Evolutionary conservation across 2,329 filamentous ascomycete genomes (phyloP).

Genomic region (Colletotrichum theobromicola): DNA sequence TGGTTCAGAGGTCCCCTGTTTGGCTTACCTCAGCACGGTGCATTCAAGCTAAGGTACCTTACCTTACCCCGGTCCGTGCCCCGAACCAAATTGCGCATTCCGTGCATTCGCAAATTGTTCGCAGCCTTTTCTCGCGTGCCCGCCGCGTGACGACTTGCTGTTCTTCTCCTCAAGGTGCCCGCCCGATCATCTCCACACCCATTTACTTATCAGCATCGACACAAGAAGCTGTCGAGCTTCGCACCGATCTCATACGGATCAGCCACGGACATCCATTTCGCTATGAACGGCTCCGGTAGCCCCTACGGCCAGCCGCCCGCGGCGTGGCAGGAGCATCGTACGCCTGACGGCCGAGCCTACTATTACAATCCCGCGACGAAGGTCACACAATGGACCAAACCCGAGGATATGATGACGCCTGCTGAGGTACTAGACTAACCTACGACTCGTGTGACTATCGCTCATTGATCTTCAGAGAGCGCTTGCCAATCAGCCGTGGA

Average conservation of each 20-base stretch:
- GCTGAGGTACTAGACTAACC: slow-evolving; percentile 68
- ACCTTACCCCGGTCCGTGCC: slow-evolving; percentile 13
- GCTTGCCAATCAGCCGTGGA: slow-evolving; percentile 85
- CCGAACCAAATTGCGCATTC: slow-evolving; percentile 7
- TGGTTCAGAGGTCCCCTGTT: neutral
- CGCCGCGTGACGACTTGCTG: neutral
- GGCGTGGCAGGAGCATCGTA: slow-evolving; percentile 82
- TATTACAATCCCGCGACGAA: slow-evolving; percentile 91
- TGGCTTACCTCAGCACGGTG: slow-evolving; percentile 3
- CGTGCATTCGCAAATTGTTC: slow-evolving; percentile 11
- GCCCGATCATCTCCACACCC: neutral
- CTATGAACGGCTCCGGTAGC: slow-evolving; percentile 65
- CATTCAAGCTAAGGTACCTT: neutral
- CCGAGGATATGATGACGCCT: slow-evolving; percentile 83
- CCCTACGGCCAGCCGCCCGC: slow-evolving; percentile 52
- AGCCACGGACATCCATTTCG: slow-evolving; percentile 4
- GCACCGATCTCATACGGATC: neutral
- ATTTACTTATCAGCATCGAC: neutral
- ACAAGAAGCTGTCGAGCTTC: neutral
- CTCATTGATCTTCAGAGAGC: slow-evolving; percentile 64
- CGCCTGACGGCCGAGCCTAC: slow-evolving; percentile 82
- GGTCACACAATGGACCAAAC: slow-evolving; percentile 93
- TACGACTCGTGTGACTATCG: slow-evolving; percentile 6
- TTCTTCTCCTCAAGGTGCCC: neutral
- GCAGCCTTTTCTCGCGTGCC: slow-evolving; percentile 3